These are phyloP conservation scores for Alternaria alternata DNA, from an alignment of 2,329 filamentous ascomycete species.

Conservation along the genomic window DNA sequence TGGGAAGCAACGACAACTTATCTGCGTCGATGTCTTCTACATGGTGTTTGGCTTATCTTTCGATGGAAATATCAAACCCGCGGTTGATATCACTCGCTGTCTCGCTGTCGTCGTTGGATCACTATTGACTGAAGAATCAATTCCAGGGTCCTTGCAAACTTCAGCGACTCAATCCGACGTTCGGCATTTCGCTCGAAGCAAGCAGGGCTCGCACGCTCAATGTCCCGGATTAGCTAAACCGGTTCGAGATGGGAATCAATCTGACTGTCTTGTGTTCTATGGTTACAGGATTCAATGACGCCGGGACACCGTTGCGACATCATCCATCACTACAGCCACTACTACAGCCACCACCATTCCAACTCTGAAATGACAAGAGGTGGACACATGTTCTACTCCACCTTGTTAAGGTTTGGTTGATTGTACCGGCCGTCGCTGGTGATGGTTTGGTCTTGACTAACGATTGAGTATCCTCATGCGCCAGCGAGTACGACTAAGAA, in stretches of 20 bases:
- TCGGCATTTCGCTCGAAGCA: neutral
- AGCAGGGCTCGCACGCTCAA: neutral
- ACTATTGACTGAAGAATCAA: neutral
- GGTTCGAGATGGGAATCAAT: neutral
- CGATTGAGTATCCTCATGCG: neutral
- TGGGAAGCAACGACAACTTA: neutral
- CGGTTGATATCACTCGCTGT: neutral
- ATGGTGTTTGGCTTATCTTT: neutral
- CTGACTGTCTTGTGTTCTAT: neutral
- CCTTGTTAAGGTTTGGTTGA: neutral
- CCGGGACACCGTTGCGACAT: slow-evolving; percentile 1
- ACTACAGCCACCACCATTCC: neutral
- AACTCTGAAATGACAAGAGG: neutral
- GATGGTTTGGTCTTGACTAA: neutral
- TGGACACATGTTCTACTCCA: neutral
- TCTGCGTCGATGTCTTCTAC: neutral
- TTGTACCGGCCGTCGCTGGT: neutral
- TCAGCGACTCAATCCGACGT: neutral
- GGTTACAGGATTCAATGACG: neutral
- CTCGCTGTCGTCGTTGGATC: neutral
- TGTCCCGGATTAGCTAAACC: neutral
- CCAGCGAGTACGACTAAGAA: neutral
- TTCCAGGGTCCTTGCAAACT: neutral
- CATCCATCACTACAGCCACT: neutral
- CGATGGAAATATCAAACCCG: neutral